Evolutionary conservation across 371 early-diverging fungal genomes (phyloP).

Genomic region (Actinomortierella wolfii): DNA sequence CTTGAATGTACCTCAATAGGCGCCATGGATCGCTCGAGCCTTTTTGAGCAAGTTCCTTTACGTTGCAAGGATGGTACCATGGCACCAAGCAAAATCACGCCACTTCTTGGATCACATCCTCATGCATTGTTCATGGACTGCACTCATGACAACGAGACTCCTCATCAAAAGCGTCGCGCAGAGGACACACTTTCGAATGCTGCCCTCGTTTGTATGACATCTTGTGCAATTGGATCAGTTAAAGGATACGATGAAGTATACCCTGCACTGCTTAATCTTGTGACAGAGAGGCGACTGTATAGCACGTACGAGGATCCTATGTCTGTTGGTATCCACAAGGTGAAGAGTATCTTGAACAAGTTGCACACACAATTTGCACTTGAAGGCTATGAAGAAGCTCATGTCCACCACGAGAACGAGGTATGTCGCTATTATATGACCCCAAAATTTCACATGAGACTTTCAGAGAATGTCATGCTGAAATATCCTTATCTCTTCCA

Average conservation of each 20-base stretch:
- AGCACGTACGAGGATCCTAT: conserved; percentile 51
- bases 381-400: conserved; percentile 86
- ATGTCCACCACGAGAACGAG: conserved; percentile 94
- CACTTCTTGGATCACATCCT: conserved; percentile 59
- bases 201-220: conserved; percentile 88
- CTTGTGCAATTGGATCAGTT: conserved; percentile 92
- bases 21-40: conserved; percentile 31
- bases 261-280: conserved; percentile 84
- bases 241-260: conserved; percentile 96
- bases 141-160: conserved; percentile 98
- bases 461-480: no score
- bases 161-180: conserved; percentile 85
- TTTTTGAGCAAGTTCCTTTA: conserved; percentile 29
- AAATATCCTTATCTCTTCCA: no score
- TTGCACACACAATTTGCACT: conserved; percentile 84
- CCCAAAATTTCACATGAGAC: no score
- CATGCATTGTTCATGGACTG: conserved; percentile 98
- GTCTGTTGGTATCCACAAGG: conserved; percentile 63
- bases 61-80: conserved; percentile 23
- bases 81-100: conserved; percentile 35
- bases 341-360: conserved; percentile 74
- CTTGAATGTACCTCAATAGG: no score
- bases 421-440: conserved; percentile 34
- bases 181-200: conserved; percentile 90
- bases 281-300: conserved; percentile 85